Conservation (phyloP, 306 rosid species). For the Cajanus cajan region DNA sequence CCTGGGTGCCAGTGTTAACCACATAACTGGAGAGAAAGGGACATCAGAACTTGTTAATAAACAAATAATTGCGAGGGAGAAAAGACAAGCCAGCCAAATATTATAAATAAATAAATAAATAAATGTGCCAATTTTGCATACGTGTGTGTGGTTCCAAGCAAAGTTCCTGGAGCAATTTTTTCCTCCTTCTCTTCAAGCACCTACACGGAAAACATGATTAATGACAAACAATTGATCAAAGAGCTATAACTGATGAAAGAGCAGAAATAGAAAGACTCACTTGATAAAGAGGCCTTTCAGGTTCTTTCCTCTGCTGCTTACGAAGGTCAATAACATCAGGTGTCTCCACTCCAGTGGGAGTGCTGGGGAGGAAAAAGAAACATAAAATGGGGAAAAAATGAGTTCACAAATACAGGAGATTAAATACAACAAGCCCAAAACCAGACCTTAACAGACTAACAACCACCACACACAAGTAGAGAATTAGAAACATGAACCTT, state of each 20-base stretch:
- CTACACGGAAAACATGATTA: slow-evolving; percentile 38
- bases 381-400: neutral
- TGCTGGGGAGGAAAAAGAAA: slow-evolving; percentile 44
- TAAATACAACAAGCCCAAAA: too few relatives aligned
- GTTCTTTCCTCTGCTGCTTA: slow-evolving; percentile 94
- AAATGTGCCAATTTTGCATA: slow-evolving; percentile 41
- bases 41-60: neutral
- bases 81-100: neutral
- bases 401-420: neutral
- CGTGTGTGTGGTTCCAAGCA: slow-evolving; percentile 95
- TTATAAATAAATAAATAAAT: neutral
- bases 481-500: neutral
- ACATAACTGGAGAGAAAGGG: slow-evolving; percentile 46
- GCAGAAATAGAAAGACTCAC: slow-evolving; percentile 38
- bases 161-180: slow-evolving; percentile 81
- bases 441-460: too few relatives aligned
- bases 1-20: slow-evolving; percentile 67
- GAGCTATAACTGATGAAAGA: neutral
- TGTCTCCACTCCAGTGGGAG: slow-evolving; percentile 97
- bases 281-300: slow-evolving; percentile 85
- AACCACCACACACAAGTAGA: neutral
- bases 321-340: slow-evolving; percentile 96
- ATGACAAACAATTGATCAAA: neutral
- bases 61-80: neutral
- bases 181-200: slow-evolving; percentile 96